Conservation (phyloP, 164 flowering plant genomes). For the Berberis thunbergii region DNA sequence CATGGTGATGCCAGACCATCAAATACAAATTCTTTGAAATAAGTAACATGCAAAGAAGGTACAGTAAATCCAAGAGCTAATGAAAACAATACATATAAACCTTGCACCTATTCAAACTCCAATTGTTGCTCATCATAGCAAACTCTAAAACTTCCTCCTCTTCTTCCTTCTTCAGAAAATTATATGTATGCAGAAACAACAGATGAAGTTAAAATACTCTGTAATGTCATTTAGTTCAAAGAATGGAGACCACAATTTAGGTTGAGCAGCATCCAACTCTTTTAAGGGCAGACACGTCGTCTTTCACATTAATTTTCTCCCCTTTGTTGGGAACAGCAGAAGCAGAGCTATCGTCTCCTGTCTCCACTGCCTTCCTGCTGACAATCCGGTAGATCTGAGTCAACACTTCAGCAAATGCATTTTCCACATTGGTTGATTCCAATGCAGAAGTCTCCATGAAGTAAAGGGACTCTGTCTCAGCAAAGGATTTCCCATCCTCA, state of each 20-base stretch:
- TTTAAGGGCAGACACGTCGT: slow-evolving; percentile 56
- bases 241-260: not conserved
- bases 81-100: too few relatives aligned
- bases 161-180: too few relatives aligned
- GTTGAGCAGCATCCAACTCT: slow-evolving; percentile 49
- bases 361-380: slow-evolving; percentile 59
- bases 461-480: slow-evolving; percentile 67
- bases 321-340: slow-evolving; percentile 44
- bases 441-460: slow-evolving; percentile 86
- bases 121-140: too few relatives aligned
- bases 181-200: not conserved
- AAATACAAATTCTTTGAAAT: too few relatives aligned
- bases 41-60: too few relatives aligned
- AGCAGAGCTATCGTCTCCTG: slow-evolving; percentile 35
- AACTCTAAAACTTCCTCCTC: too few relatives aligned
- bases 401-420: slow-evolving; percentile 63
- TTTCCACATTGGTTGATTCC: slow-evolving; percentile 70
- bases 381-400: slow-evolving; percentile 66
- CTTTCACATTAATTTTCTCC: slow-evolving; percentile 52
- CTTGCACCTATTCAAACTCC: too few relatives aligned
- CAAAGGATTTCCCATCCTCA: slow-evolving; percentile 62
- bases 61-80: too few relatives aligned
- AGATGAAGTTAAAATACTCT: not conserved
- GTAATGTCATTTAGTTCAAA: not conserved
- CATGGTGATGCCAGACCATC: too few relatives aligned